These are phyloP conservation scores for Fusarium sp. DNA, from an alignment of 2,329 filamentous ascomycete species.

Conservation along the genomic window DNA sequence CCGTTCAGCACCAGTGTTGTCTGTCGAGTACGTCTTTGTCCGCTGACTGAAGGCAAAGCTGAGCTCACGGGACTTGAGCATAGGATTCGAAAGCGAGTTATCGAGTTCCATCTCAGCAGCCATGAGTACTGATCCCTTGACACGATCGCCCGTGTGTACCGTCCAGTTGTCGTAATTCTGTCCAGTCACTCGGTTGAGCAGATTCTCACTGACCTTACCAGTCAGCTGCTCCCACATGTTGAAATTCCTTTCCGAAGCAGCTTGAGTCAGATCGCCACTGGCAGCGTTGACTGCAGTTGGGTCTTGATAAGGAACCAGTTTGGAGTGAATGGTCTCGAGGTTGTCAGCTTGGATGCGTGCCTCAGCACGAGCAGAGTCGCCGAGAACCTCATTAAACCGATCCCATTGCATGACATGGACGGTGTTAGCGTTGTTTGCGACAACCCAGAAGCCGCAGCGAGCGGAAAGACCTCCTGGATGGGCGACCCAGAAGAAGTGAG, in stretches of 20 bases:
- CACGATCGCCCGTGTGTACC: constrained; percentile 64
- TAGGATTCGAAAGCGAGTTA: constrained; percentile 49
- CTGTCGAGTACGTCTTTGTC: constrained; percentile 56
- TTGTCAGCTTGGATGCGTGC: constrained; percentile 57
- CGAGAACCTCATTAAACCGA: constrained; percentile 64
- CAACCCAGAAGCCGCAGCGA: constrained; percentile 69
- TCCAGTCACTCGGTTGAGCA: constrained; percentile 62
- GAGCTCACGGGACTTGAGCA: constrained; percentile 55
- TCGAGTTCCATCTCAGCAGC: constrained; percentile 55
- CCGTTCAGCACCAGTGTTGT: constrained; percentile 51
- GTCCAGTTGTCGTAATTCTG: constrained; percentile 58
- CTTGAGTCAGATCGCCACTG: constrained; percentile 31
- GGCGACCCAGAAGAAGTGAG: constrained; percentile 70
- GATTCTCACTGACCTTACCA: constrained; percentile 56
- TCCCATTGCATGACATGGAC: constrained; percentile 67
- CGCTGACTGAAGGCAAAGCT: constrained; percentile 60
- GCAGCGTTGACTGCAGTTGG: constrained; percentile 44
- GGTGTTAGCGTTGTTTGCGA: constrained; percentile 49
- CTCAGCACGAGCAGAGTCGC: constrained; percentile 60
- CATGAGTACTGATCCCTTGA: constrained; percentile 56
- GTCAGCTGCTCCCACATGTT: constrained; percentile 66
- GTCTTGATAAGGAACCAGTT: constrained; percentile 59
- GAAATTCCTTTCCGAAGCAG: constrained; percentile 40
- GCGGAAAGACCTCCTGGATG: constrained; percentile 59
- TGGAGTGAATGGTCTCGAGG: constrained; percentile 53